phyloP scores from a whole-genome alignment of 2,329 filamentous ascomycete species.

The Phaeomoniella chlamydospora region DNA sequence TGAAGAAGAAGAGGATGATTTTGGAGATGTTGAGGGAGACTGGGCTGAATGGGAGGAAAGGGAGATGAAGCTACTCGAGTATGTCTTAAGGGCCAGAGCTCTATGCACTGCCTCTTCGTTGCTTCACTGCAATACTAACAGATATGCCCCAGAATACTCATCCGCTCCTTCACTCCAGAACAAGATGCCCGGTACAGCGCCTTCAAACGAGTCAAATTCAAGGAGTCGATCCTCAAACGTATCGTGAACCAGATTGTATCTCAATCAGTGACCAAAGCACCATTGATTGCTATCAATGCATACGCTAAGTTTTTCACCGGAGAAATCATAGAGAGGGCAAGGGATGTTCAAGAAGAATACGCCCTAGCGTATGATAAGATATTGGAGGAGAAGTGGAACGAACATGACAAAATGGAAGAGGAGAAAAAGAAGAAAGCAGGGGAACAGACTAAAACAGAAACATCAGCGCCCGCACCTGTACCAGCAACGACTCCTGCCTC shows the following conservation, averaged over 20 bases:
- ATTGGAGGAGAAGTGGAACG: slow-evolving; percentile 38
- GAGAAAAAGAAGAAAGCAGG: slow-evolving; percentile 18
- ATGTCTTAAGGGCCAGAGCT: no score
- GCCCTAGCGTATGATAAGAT: slow-evolving; percentile 35
- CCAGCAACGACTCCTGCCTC: slow-evolving; percentile 9
- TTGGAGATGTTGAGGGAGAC: slow-evolving; percentile 1
- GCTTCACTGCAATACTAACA: background rate
- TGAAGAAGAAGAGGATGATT: slow-evolving; percentile 12
- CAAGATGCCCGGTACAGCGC: slow-evolving; percentile 33
- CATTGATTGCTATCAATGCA: slow-evolving; percentile 48
- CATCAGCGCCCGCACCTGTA: no score
- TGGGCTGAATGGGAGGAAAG: background rate
- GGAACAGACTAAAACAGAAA: slow-evolving; percentile 6
- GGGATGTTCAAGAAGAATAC: slow-evolving; percentile 44
- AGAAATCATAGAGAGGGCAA: slow-evolving; percentile 49
- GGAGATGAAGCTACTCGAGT: slow-evolving; percentile 3
- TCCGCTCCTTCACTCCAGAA: slow-evolving; percentile 20
- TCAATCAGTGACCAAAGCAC: slow-evolving; percentile 49
- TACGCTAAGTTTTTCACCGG: slow-evolving; percentile 55
- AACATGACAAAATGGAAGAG: slow-evolving; percentile 35
- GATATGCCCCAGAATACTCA: background rate
- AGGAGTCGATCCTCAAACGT: slow-evolving; percentile 33
- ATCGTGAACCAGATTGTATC: slow-evolving; percentile 55
- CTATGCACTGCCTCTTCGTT: no score
- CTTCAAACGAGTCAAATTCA: slow-evolving; percentile 33